Evolutionary conservation across 2,329 filamentous ascomycete species (phyloP), one percentile per base, ranked within the genome.

Genomic region (Phoma sp.): DNA sequence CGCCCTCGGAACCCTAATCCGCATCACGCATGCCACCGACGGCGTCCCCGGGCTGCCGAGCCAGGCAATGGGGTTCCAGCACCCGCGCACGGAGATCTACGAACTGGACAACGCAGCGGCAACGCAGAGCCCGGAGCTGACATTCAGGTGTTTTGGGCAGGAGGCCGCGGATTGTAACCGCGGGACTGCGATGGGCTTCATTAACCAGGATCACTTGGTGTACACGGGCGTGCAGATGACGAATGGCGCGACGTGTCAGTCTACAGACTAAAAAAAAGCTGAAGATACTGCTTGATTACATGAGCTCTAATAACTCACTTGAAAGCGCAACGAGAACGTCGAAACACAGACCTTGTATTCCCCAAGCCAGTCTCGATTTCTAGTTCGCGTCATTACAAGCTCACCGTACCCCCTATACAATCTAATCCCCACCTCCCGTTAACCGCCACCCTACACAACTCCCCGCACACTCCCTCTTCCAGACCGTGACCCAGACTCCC

Each of bases 1-100:
- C 68, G 51, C 75, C 2, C 82, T 84, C 1, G 74, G 77, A 56
- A 71, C 69, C 47, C 80, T 86, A 64, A 86, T 81, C 75, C 86
- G 88, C 61, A 77, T 90, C 52, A 90, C 88, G 1, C 88, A 91
- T 73, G 71, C 71, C 22, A 78, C 83, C 63, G 89, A 92, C 71
- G 85, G 86, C 1, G 83, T 91, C 1, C 86, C 89, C 0, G 81
- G 84, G 25, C 78, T 91, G 29, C 88, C 88, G 1, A 81, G 85
- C 19, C 84, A 55, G 52, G 52, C 81, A 36, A 72, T 87, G 55
- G 82, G 83, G 40, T 91, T 86, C 77, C 77, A 81, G 43, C 89
- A 91, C 71, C 82, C 85, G 10, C 83, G 80, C 19, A 87, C 88
- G 1, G 89, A 91, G 77, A 89, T 85, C 76, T 90, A 70, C 32